Evolutionary conservation across 2,329 filamentous ascomycete species (phyloP), one percentile per base, ranked within the genome.

Genomic region (Macrophomina pseudophaseolina): DNA sequence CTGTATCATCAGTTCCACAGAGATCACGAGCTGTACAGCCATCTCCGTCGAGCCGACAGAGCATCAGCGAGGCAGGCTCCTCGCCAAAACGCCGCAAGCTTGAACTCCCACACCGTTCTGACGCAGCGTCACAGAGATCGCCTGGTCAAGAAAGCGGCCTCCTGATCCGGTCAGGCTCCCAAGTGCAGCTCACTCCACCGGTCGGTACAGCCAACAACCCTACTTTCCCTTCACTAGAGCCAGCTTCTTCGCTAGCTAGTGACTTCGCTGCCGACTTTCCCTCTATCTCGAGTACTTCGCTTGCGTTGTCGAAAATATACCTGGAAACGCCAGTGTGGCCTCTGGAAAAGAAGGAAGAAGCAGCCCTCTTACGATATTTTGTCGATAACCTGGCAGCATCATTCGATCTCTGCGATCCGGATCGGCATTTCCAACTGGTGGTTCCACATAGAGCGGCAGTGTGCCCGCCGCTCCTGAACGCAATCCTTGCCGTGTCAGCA

Each of bases 361-460:
- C 76, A 6, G 66, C 66, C 4, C 69, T 78, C 16, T 69, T 78
- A 42, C 70, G 74, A 18, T 71, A 77, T 56, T 78, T 72, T 48
- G 70, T 76, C 14, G 74, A 77, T 30, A 68, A 71, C 14, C 64
- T 78, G 18, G 70, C 74, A 3, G 64, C 70, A 2, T 74, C 70
- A 23, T 74, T 78, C 48, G 75, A 78, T 59, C 69, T 78, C 1
- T 75, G 72, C 44, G 76, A 78, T 68, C 70, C 73, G 11, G 66
- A 72, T n/a, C 69, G 74, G 18, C 84, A 86, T 67, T 88, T 89
- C 69, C 82, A 84, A 65, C 78, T 81, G 0, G 76, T 84, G 5
- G 85, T 88, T 0, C 86, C 86, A 0, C 80, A 83, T 64, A 78
- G 83, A 23, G 85, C 86, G 4, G 80, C 80, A 12, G 80, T 75